phyloP scores from a whole-genome alignment of 208 protist species.

The Naegleria fowleri region DNA sequence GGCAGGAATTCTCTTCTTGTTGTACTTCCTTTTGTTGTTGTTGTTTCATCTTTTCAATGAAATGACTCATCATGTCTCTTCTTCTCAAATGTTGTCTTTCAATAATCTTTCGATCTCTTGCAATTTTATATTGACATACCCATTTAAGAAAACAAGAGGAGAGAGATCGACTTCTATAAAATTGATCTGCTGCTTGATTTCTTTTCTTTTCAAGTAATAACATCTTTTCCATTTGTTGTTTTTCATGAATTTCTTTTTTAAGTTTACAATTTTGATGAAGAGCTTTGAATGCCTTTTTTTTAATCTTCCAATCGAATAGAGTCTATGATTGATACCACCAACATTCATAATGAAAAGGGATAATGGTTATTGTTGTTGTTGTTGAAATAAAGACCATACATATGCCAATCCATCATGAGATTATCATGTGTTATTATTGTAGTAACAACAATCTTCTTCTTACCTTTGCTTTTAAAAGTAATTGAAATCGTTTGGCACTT shows the following conservation, averaged over 20 bases:
- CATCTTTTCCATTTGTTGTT: not conserved
- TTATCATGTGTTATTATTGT: too few species aligned
- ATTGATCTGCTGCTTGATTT: not conserved
- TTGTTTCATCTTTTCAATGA: not conserved
- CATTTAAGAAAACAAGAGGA: not conserved
- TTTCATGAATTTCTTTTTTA: not conserved
- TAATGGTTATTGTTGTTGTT: too few species aligned
- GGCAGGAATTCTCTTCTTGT: too few species aligned
- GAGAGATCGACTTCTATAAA: not conserved
- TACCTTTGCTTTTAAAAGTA: not conserved
- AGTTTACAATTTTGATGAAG: not conserved
- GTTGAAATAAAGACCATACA: too few species aligned
- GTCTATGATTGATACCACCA: too few species aligned
- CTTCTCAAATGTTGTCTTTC: constrained; percentile 2
- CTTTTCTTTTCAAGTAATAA: not conserved
- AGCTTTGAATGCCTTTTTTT: not conserved
- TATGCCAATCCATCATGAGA: too few species aligned
- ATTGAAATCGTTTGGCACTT: not conserved
- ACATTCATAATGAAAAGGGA: too few species aligned
- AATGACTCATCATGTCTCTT: not conserved
- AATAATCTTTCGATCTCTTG: constrained; percentile 15
- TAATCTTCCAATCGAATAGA: not conserved
- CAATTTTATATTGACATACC: constrained; percentile 7
- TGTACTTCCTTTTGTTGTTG: too few species aligned
- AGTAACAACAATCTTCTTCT: too few species aligned